These are phyloP conservation scores for Taphrina wiesneri DNA, from an alignment of 1,139 yeast species.

Conservation along the genomic window DNA sequence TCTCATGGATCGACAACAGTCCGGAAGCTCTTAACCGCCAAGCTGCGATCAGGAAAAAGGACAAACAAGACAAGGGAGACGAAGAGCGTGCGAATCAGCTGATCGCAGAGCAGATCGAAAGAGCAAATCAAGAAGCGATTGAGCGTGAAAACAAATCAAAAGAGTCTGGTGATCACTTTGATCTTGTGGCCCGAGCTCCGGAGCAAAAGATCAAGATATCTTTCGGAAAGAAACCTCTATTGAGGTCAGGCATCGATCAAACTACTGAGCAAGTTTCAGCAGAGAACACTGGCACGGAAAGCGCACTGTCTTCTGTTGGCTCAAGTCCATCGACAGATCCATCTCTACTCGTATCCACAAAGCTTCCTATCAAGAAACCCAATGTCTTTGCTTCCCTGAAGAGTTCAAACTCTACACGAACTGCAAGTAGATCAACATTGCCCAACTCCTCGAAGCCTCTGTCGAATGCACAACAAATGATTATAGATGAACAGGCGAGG, in stretches of 20 bases:
- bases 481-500: slow-evolving; percentile 23
- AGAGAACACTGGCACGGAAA: neutral
- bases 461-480: slow-evolving; percentile 32
- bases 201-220: slow-evolving; percentile 19
- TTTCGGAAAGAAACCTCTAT: slow-evolving; percentile 10
- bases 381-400: slow-evolving; percentile 15
- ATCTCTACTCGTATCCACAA: too few relatives aligned
- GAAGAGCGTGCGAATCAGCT: slow-evolving; percentile 51
- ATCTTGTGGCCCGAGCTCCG: slow-evolving; percentile 6
- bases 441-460: slow-evolving; percentile 11
- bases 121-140: slow-evolving; percentile 46
- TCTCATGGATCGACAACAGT: slow-evolving; percentile 59
- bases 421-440: neutral
- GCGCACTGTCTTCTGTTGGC: too few relatives aligned
- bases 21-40: slow-evolving; percentile 51
- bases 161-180: neutral
- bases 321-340: too few relatives aligned
- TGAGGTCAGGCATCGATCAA: neutral
- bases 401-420: neutral
- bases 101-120: slow-evolving; percentile 57
- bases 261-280: neutral
- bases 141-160: neutral
- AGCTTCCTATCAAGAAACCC: too few relatives aligned
- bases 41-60: slow-evolving; percentile 47
- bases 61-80: slow-evolving; percentile 51